Evolutionary conservation across 192 early-diverging fungal genomes (phyloP), one percentile per base, ranked within the genome.

Genomic region (Ramicandelaber brevisporus): DNA sequence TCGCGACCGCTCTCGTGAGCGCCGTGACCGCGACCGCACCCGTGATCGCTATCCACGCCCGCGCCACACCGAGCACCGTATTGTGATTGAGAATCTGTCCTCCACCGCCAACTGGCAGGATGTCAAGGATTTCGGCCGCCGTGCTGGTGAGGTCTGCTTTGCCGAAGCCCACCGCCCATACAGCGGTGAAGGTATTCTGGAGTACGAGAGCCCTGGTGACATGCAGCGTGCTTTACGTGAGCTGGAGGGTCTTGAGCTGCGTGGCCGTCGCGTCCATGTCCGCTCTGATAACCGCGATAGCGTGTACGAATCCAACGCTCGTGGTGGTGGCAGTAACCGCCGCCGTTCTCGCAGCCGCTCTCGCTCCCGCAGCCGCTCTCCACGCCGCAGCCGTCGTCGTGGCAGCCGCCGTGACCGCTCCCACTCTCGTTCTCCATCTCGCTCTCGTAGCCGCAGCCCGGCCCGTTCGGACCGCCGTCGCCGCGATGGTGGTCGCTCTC

Each of bases 111-210:
- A 64, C 54, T 85, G 80, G 80, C 80, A 85, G 83, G 86, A 86
- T 59, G 63, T 96, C 55, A 96, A 96, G 60, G 87, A 92, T 45
- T 57, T 83, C 38, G 79, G 89, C 57, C 75, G 83, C 35, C 80
- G 82, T 40, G 87, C 80, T 17, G 87, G 87, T 30, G 80, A 88
- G 45, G 87, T 96, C 10, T 65, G 70, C 14, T 96, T 81, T 61
- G 77, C 90, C 4, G 83, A 92, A 44, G 65, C 82, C 32, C 73
- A 70, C 54, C 76, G 75, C 55, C 65, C 63, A 37, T 58, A 71
- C 7, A 58, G 71, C 17, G 82, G 79, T 17, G 67, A 78, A 47
- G 90, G 87, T 45, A 63, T 86, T 30, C 84, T 96, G 20, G 89
- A 96, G 57, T 96, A 92, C 40, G 45, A 61, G 3, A 60, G 57